These are phyloP conservation scores for Fusarium albidum DNA, from an alignment of 2,329 filamentous ascomycete genomes.

Conservation along the genomic window DNA sequence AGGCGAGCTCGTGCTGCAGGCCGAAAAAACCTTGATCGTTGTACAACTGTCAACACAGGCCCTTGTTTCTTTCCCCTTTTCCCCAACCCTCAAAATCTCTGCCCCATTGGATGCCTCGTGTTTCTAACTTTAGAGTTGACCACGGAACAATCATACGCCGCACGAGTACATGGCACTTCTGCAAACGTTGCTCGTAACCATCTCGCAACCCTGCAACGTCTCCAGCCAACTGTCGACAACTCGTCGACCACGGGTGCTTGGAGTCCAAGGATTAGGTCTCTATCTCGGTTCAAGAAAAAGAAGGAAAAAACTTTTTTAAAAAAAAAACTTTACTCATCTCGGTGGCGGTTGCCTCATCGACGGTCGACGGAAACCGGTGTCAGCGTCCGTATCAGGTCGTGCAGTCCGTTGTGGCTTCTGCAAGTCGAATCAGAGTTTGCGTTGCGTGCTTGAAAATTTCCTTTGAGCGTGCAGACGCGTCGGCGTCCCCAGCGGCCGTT, in stretches of 20 bases:
- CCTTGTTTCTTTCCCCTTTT: too few relatives aligned
- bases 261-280: not conserved
- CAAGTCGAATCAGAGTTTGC: constrained; percentile 13
- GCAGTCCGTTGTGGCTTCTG: constrained; percentile 7
- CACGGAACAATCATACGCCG: constrained; percentile 18
- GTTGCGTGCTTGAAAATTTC: constrained; percentile 14
- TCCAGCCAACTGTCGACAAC: constrained; percentile 8
- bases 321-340: constrained; percentile 15
- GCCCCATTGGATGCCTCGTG: constrained; percentile 11
- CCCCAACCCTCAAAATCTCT: not conserved
- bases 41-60: too few relatives aligned
- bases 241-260: not conserved
- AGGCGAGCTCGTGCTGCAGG: too few relatives aligned
- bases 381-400: constrained; percentile 5
- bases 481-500: not conserved
- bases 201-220: not conserved
- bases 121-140: constrained; percentile 25
- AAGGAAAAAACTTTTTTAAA: too few relatives aligned
- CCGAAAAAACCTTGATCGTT: too few relatives aligned
- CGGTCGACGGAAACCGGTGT: constrained; percentile 10
- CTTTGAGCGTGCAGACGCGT: not conserved
- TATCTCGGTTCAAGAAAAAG: not conserved
- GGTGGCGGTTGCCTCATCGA: constrained; percentile 14
- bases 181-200: constrained; percentile 17
- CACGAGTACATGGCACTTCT: constrained; percentile 25